Conservation (phyloP, 23 red algal genomes). For the Porphyridium purpureum region DNA sequence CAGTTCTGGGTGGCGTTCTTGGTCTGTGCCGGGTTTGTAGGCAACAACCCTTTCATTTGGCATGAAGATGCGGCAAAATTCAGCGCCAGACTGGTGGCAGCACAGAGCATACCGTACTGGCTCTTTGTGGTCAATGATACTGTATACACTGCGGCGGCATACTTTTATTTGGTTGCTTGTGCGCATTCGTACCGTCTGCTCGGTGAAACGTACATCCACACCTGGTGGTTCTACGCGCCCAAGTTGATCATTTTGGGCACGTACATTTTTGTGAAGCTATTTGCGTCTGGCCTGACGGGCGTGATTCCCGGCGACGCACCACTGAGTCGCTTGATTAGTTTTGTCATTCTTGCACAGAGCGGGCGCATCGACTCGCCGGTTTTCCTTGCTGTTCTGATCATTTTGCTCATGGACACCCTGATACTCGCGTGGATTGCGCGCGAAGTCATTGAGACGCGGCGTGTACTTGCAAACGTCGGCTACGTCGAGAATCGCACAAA, state of each 20-base stretch:
- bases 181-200: conserved; percentile 53
- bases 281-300: conserved; percentile 7
- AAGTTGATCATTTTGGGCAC: conserved; percentile 17
- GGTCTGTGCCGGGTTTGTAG: neutral
- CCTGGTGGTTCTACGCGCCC: conserved; percentile 26
- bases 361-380: conserved; percentile 6
- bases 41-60: neutral
- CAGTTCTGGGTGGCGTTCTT: conserved; percentile 8
- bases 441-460: conserved; percentile 22
- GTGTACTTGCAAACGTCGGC: conserved; percentile 18
- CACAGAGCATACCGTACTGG: too few relatives aligned
- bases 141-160: conserved; percentile 29
- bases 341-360: conserved; percentile 13
- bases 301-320: conserved; percentile 37
- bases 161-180: conserved; percentile 32
- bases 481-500: conserved; percentile 53
- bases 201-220: conserved; percentile 5
- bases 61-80: neutral
- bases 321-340: conserved; percentile 18
- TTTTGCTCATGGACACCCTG: conserved; percentile 15
- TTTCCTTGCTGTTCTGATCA: conserved; percentile 12
- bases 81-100: conserved; percentile 10
- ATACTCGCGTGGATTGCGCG: conserved; percentile 20
- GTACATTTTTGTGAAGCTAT: conserved; percentile 28
- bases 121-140: conserved; percentile 21